Conservation (phyloP, 1,284 basidiomycete species). For the Boletus holoroseus region DNA sequence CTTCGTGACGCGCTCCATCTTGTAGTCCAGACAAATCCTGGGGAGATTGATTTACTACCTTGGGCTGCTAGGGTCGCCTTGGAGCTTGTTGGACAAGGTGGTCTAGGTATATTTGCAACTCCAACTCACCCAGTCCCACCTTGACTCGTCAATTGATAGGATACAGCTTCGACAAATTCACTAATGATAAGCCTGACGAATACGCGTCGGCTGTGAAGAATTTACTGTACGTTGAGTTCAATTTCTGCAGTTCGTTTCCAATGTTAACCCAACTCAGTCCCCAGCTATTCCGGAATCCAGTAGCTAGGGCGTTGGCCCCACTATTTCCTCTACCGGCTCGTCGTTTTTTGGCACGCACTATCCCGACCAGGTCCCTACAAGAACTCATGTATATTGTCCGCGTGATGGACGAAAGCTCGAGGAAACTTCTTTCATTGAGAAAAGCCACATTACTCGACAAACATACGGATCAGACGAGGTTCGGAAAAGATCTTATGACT, state of each 20-base stretch:
- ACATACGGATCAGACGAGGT: conserved; percentile 28
- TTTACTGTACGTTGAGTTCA: conserved; percentile 39
- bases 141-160: conserved; percentile 42
- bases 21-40: conserved; percentile 1
- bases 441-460: conserved; percentile 23
- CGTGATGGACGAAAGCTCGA: conserved; percentile 42
- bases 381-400: conserved; percentile 42
- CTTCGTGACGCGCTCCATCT: conserved; percentile 6
- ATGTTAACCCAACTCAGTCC: conserved; percentile 21
- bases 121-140: conserved; percentile 6
- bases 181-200: conserved; percentile 36
- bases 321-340: conserved; percentile 39
- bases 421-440: conserved; percentile 36
- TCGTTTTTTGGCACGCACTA: conserved; percentile 39
- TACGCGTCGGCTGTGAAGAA: conserved; percentile 22
- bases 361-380: conserved; percentile 37
- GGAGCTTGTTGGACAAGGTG: conserved; percentile 42
- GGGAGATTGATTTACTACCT: conserved; percentile 41
- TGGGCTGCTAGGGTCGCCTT: conserved; percentile 46
- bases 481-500: conserved; percentile 1
- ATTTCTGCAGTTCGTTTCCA: conserved; percentile 11
- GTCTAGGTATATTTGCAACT: conserved; percentile 33
- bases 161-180: conserved; percentile 38
- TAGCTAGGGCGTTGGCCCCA: conserved; percentile 29
- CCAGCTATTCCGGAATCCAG: conserved; percentile 39